Evolutionary conservation across 1,284 basidiomycete genomes (phyloP).

Genomic region (Cryptococcus sp.): DNA sequence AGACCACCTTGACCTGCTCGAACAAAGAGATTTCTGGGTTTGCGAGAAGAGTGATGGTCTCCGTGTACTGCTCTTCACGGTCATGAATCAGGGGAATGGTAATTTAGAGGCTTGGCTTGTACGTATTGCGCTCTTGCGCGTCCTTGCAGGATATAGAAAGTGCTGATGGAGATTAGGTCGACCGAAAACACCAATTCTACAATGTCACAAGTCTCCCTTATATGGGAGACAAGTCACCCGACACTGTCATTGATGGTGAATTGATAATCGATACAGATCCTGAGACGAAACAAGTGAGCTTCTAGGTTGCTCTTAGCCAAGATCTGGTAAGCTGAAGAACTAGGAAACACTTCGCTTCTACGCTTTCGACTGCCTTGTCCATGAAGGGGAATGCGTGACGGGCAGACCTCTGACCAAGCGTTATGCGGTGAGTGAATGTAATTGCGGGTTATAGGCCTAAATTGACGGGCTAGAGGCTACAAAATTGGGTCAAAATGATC

Average conservation of each 20-base stretch:
- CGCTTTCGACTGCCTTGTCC: slow-evolving; percentile 89
- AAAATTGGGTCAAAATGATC: slow-evolving; percentile 78
- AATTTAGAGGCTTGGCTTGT: slow-evolving; percentile 77
- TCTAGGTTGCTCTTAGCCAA: not conserved
- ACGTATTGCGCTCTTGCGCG: no score
- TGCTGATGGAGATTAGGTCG: slow-evolving; percentile 60
- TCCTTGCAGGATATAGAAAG: not conserved
- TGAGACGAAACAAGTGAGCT: not conserved
- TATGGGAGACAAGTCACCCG: no score
- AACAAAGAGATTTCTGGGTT: slow-evolving; percentile 91
- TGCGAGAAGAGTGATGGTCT: slow-evolving; percentile 99
- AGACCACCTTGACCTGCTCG: slow-evolving; percentile 67
- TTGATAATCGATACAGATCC: slow-evolving; percentile 82
- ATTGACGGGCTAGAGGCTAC: slow-evolving; percentile 63
- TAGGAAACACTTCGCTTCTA: slow-evolving; percentile 78
- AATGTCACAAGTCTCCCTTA: no score
- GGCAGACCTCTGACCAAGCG: slow-evolving; percentile 72
- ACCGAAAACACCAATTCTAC: slow-evolving; percentile 88
- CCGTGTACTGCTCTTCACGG: slow-evolving; percentile 80
- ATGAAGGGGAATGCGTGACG: slow-evolving; percentile 84
- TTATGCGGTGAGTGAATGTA: slow-evolving; percentile 72
- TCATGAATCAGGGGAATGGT: slow-evolving; percentile 54
- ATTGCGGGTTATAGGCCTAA: no score
- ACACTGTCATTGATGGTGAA: slow-evolving; percentile 90
- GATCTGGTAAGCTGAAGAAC: slow-evolving; percentile 8